Evolutionary conservation across 192 early-diverging fungal genomes (phyloP).

Genomic region (Dissophora ornata): DNA sequence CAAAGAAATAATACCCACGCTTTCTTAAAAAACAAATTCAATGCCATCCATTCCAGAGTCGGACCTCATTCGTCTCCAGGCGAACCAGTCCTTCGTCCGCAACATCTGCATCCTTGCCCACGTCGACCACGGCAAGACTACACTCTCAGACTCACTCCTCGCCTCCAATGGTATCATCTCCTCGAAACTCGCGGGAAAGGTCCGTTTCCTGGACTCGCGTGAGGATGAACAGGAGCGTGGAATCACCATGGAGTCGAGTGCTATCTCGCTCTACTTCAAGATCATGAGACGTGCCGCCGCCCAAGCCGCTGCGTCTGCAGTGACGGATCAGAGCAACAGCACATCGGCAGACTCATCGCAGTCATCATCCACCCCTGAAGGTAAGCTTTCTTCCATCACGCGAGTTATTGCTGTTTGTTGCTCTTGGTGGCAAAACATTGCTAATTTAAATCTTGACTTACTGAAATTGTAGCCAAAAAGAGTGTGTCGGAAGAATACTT

Average conservation of each 20-base stretch:
- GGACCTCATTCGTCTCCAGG: constrained; percentile 77
- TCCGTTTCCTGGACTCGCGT: constrained; percentile 94
- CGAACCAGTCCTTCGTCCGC: constrained; percentile 76
- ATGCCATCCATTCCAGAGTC: constrained; percentile 72
- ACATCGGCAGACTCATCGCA: constrained; percentile 9
- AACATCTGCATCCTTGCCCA: constrained; percentile 99
- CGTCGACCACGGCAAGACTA: constrained; percentile 99
- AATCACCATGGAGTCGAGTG: constrained; percentile 98
- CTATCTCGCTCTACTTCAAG: constrained; percentile 94
- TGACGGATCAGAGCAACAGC: constrained; percentile 36
- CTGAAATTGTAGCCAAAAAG: constrained; percentile 19
- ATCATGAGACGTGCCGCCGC: constrained; percentile 58
- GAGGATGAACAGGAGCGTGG: constrained; percentile 98
- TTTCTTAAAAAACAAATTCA: no score
- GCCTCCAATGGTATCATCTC: constrained; percentile 99
- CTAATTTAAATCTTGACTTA: no score
- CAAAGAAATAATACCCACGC: no score
- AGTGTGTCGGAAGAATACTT: constrained; percentile 76
- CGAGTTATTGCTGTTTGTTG: no score
- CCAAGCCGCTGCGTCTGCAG: constrained; percentile 1
- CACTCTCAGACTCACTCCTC: constrained; percentile 92
- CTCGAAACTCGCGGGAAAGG: constrained; percentile 92
- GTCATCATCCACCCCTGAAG: constrained; percentile 4
- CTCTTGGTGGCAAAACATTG: no score
- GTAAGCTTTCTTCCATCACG: no score